Conservation (phyloP, 2,329 filamentous ascomycete species). For the Calonectria hongkongensis region DNA sequence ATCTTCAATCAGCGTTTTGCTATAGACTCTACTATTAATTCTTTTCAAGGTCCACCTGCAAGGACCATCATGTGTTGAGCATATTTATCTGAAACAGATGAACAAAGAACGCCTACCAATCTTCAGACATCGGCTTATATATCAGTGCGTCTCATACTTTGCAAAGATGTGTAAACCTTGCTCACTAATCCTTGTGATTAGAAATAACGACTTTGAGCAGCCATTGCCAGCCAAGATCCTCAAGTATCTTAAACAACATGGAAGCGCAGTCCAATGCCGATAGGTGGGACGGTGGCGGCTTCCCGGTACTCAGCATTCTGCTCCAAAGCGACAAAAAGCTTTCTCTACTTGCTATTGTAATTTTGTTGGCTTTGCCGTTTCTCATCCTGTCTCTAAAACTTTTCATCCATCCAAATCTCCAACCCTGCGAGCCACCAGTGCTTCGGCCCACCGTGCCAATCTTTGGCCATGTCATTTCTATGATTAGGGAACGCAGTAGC, state of each 20-base stretch:
- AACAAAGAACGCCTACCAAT: neutral
- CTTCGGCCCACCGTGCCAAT: slow-evolving; percentile 42
- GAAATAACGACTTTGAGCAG: neutral
- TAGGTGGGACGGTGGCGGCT: neutral
- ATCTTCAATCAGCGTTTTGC: neutral
- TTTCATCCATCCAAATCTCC: slow-evolving; percentile 26
- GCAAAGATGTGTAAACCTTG: neutral
- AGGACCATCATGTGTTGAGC: neutral
- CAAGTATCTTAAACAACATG: neutral
- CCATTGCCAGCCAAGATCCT: neutral
- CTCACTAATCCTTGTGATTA: neutral
- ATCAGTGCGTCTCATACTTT: neutral
- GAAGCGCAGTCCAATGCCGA: neutral
- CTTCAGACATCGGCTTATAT: neutral
- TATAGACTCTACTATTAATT: neutral
- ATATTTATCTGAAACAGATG: neutral
- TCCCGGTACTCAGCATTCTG: neutral
- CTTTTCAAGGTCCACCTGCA: neutral
- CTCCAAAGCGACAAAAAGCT: neutral
- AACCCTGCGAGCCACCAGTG: slow-evolving; percentile 40
- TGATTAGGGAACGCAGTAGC: slow-evolving; percentile 37
- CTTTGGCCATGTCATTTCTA: slow-evolving; percentile 45
- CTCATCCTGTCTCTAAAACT: slow-evolving; percentile 11
- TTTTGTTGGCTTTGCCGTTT: neutral
- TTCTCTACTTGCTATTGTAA: neutral